Percentiles rank a stretch among this genome's conserved stretches.
Conservation (phyloP, 2,329 filamentous ascomycete genomes). For the Chaetomium sp. region DNA sequence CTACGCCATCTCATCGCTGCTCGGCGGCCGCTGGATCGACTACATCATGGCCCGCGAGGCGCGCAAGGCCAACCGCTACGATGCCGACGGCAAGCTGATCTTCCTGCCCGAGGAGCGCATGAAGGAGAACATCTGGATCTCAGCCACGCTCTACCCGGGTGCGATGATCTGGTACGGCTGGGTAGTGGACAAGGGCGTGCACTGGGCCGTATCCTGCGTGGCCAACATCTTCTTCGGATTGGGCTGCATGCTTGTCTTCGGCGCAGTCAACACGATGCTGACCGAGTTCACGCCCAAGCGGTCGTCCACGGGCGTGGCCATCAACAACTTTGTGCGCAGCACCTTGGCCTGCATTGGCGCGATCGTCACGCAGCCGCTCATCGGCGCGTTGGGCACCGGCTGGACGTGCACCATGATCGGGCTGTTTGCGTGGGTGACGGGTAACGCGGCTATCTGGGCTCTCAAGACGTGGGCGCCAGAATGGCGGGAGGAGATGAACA, state of each 20-base stretch:
- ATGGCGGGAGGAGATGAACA: conserved; percentile 61
- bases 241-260: conserved; percentile 73
- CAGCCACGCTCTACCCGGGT: conserved; percentile 61
- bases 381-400: conserved; percentile 64
- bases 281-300: conserved; percentile 74
- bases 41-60: conserved; percentile 74
- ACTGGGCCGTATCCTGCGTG: conserved; percentile 57
- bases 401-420: conserved; percentile 63
- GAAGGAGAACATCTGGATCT: conserved; percentile 74
- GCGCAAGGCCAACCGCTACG: conserved; percentile 60
- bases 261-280: conserved; percentile 70
- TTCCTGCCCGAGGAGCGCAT: conserved; percentile 75
- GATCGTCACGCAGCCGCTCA: conserved; percentile 63
- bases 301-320: conserved; percentile 65
- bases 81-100: conserved; percentile 58
- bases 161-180: conserved; percentile 74
- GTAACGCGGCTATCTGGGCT: conserved; percentile 51
- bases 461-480: conserved; percentile 53
- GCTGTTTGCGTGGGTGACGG: conserved; percentile 49
- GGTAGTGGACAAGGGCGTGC: conserved; percentile 58
- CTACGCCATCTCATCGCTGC: conserved; percentile 60
- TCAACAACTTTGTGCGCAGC: conserved; percentile 77
- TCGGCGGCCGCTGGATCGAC: conserved; percentile 75
- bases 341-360: conserved; percentile 68
- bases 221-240: conserved; percentile 70